Evolutionary conservation across 371 early-diverging fungal species (phyloP), one percentile per base, ranked within the genome.

Genomic region (Mucor sp.): DNA sequence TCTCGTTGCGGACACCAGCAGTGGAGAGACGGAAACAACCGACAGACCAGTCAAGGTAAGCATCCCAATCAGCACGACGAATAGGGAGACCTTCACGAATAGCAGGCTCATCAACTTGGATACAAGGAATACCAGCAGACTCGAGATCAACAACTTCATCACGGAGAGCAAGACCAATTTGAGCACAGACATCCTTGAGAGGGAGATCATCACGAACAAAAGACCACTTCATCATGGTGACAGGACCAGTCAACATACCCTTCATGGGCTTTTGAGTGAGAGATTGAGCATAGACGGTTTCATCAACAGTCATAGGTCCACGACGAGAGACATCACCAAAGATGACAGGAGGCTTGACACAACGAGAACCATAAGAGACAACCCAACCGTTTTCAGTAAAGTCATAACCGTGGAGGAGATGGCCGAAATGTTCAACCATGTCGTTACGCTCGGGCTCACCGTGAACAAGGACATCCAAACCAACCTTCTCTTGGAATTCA

Each of bases 101-200:
- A 70, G 98, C 98, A 39, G 98, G 97, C 82, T 98, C 98, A 81
- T 98, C 98, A 69, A 98, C 95, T 85, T 98, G 98, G 74, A 98
- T 96, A 65, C 90, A 91, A 68, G 89, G 87, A 78, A 97, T 96
- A 33, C 97, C 97, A 63, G 95, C 97, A 56, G 84, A 72, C 80
- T 98, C 98, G 50, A 98, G 85, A 71, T 98, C 98, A 41, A 79
- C 81, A 47, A 98, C 98, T 85, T 98, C 98, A 71, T 98, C 93
- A 76, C 97, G 95, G 75, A 98, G 91, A 66, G 98, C 98, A 68
- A 98, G 87, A 60, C 95, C 98, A 53, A 98, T 80, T 84, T 98
- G 98, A 68, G 84, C 86, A 70, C 96, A 90, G 63, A 97, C 92
- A 50, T 87, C 86, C 39, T 85, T 83, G 74, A 93, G 89, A 44